Conservation (phyloP, 1,139 yeast genomes). For the Kluyveromyces marxianus region DNA sequence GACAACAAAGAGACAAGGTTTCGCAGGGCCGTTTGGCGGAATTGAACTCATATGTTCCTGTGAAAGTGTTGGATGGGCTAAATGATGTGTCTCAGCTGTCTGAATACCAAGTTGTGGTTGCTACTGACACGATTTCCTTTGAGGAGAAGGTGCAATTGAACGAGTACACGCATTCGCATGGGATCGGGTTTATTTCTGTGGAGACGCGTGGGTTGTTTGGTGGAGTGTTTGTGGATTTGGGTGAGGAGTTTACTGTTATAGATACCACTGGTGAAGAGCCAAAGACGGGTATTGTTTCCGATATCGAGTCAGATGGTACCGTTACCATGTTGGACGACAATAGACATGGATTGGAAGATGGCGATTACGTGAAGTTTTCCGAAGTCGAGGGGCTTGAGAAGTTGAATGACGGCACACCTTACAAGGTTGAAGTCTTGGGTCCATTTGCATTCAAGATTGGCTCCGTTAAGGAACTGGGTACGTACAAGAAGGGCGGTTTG, state of each 20-base stretch:
- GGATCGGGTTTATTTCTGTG: conserved; percentile 73
- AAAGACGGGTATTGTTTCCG: conserved; percentile 74
- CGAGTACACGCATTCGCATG: conserved; percentile 61
- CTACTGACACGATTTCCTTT: conserved; percentile 62
- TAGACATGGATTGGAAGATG: conserved; percentile 91
- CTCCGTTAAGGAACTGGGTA: conserved; percentile 45
- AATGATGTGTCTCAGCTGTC: conserved; percentile 43
- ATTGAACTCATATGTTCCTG: conserved; percentile 84
- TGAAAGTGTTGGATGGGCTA: conserved; percentile 54
- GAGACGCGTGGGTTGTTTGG: conserved; percentile 88
- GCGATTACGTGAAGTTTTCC: conserved; percentile 79
- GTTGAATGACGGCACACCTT: conserved; percentile 65
- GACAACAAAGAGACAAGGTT: conserved; percentile 66
- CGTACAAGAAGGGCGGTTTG: conserved; percentile 75
- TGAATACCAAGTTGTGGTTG: conserved; percentile 72
- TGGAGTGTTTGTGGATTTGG: conserved; percentile 83
- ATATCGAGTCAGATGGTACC: conserved; percentile 80
- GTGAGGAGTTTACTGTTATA: conserved; percentile 66
- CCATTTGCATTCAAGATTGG: conserved; percentile 85
- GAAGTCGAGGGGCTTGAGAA: conserved; percentile 66
- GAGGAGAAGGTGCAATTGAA: conserved; percentile 74
- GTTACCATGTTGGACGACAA: conserved; percentile 88
- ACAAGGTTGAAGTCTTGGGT: conserved; percentile 77
- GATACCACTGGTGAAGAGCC: conserved; percentile 96
- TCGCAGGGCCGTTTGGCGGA: conserved; percentile 65